Base-by-base conservation (phyloP, 202 grass and related monocot genomes). In the Panicum hallii region DNA sequence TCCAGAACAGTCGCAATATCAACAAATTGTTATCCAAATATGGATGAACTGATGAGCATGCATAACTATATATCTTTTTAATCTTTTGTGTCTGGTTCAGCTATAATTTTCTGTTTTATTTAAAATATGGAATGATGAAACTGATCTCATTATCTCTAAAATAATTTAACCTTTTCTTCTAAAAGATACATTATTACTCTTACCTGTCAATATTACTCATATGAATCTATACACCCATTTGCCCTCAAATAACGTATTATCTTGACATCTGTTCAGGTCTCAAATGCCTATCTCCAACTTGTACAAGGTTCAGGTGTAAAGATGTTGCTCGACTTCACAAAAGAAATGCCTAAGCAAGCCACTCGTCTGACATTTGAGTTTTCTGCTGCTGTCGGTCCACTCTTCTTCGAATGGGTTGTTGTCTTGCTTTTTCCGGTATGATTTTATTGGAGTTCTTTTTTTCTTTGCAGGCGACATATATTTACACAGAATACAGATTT, bases 391-490 rank as follows among this genome's bases (percentile, higher is more conserved):
- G 30, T 68, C 28, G 89, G 89, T 30, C 80, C 80, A 52, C 84
- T 91, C 9, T 94, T 94, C 85, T 91, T 89, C 1, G 70, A 79
- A 78, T 92, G 84, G 87, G 78, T 90, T 44, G 26, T 91, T 57
- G 81, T 72, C 10, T 67, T 92, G 57, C 92, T 94, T 82, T 94
- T 94, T 68, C 92, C 92, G 80, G 92, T 94, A 94, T 70, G 77
- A 63, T 82, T 15, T 45, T 46, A 68, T 32, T 46, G 77, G 61
- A 63, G 13, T 34, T 75, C 50, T 36, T 54, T 23, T 52, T 72
- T 54, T 23, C 34, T 72, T 8, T 72, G 13, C 14, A 0, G 14
- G 45, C 52, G 13, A 22, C 8, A 63, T 77, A 8, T 63, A 3
- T 44, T 82, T 77, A 23, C 3, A 2, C 10, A 28, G n/a, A 79